These are phyloP conservation scores for Populus alba DNA, from an alignment of 345 rosid genomes.

Conservation along the genomic window DNA sequence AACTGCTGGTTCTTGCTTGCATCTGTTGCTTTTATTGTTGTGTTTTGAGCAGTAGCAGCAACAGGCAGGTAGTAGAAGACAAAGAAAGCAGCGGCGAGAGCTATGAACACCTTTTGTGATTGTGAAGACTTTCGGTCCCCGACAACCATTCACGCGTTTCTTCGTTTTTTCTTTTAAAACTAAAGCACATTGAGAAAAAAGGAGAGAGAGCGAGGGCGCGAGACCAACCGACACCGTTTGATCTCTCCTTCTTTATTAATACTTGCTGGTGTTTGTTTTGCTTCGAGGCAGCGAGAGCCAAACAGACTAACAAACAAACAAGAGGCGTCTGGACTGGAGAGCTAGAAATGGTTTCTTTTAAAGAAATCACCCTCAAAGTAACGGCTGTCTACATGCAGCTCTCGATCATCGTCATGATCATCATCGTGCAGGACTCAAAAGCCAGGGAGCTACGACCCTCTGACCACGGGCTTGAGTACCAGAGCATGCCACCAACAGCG, in stretches of 20 bases:
- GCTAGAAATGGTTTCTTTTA: background rate
- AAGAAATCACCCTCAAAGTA: background rate
- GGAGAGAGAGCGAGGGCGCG: no score
- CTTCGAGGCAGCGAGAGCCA: background rate
- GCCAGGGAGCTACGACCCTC: conserved; percentile 66
- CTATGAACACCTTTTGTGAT: no score
- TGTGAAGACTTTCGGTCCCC: background rate
- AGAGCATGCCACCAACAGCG: conserved; percentile 35
- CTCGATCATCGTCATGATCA: background rate
- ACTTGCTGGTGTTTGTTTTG: background rate
- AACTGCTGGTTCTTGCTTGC: no score
- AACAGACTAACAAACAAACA: background rate
- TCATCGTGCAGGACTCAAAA: background rate
- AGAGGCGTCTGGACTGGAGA: background rate
- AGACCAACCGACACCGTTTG: no score
- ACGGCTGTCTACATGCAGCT: background rate
- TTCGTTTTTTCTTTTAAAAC: background rate
- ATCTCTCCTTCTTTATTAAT: no score
- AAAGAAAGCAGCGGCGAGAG: background rate
- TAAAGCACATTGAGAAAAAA: no score
- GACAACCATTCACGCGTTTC: background rate
- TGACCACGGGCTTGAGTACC: conserved; percentile 66
- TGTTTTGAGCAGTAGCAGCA: no score
- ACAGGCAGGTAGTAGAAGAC: background rate
- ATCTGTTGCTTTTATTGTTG: no score